Base-by-base conservation (phyloP, 2,329 filamentous ascomycete species). In the Cladosporium sp. region DNA sequence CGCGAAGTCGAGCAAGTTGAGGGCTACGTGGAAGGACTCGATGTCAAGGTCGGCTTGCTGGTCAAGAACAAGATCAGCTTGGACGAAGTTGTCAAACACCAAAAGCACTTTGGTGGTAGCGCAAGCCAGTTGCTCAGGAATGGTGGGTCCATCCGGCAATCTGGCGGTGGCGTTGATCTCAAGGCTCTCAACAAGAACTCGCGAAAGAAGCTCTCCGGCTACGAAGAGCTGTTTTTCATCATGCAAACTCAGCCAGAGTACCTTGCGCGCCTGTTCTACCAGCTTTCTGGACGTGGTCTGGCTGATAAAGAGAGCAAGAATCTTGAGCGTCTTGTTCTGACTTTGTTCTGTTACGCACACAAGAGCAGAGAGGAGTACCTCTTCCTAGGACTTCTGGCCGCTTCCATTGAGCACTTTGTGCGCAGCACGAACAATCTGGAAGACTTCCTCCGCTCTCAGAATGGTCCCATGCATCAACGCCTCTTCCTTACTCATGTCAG, bases 41-140 rank as follows among this genome's bases (percentile, higher is more conserved):
- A 98, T 65, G 95, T 98, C 76, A 98, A 98, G 73, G 98, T 98
- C 67, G 93, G 93, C 1, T 79, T 98, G 3, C 78, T 98, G 15
- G 93, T 98, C 62, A 97, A 97, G 78, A 98, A 98, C 79, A 98
- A 98, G 71, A 98, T 98, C 63, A 97, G 93, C 0, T 78, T 98
- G 3, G 93, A 98, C 64, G 94, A 98, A 70, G 93, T 98, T 22
- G 88, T 98, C 49, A 89, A 90, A 61, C 93, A 97, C 65, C 93
- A 98, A 65, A 92, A 86, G 73, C 94, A 95, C 67, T 96, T 93
- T 62, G 93, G 93, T 50, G 91, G 92, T 2, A 65, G 62, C 16
- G 64, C 64, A 13, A 59, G 57, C 4, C 62, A 65, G 49, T 57
- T 66, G 11, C 53, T 66, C 20, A 56, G 64, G 27, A 57, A 59